These are phyloP conservation scores for Botrytis paeoniae DNA, from an alignment of 2,329 filamentous ascomycete species.

Conservation along the genomic window DNA sequence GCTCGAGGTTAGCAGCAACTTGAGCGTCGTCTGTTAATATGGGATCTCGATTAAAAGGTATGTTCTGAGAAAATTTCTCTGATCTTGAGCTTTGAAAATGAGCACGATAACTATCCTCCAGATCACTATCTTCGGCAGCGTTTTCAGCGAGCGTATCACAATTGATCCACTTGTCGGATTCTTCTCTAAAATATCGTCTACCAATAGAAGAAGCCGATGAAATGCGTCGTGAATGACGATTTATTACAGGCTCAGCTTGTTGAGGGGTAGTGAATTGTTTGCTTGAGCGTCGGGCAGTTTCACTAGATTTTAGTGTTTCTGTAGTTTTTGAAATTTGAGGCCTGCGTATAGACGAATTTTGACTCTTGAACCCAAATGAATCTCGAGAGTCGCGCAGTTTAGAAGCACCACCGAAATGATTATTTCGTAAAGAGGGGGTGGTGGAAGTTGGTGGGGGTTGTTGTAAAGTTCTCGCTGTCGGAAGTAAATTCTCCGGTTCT, in stretches of 20 bases:
- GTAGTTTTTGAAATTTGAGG: neutral
- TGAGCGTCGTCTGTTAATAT: neutral
- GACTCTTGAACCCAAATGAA: neutral
- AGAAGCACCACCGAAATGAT: neutral
- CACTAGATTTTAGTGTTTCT: neutral
- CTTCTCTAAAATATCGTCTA: neutral
- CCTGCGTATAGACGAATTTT: neutral
- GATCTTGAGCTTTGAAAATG: neutral
- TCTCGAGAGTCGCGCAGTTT: neutral
- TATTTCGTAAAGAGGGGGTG: no score
- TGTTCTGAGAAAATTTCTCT: neutral
- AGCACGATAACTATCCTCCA: neutral
- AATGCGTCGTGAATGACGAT: neutral
- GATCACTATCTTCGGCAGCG: neutral
- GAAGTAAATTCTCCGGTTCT: neutral
- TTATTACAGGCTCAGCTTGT: neutral
- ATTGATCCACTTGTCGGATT: conserved; percentile 7
- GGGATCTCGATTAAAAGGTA: no score
- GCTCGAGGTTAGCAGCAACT: neutral
- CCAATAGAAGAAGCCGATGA: neutral
- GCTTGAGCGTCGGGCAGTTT: neutral
- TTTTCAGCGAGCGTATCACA: neutral
- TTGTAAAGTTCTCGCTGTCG: neutral
- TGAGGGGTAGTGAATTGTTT: neutral
- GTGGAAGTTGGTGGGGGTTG: neutral